These are phyloP conservation scores for Arabis hirsuta DNA, from an alignment of 345 rosid species.

Conservation along the genomic window DNA sequence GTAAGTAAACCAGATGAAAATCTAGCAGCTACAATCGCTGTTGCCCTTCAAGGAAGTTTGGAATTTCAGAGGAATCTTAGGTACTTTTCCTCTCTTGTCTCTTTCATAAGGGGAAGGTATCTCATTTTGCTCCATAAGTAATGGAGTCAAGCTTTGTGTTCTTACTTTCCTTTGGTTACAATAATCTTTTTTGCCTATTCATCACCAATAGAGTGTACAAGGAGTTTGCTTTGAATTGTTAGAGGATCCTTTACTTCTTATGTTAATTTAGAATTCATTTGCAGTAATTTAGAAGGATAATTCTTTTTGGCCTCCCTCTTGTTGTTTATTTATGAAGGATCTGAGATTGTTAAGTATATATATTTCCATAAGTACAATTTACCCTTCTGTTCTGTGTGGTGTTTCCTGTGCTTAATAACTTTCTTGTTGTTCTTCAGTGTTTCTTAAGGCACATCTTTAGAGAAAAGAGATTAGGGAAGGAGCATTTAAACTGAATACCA, in stretches of 20 bases:
- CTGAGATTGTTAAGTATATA: constrained; percentile 28
- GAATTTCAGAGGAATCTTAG: constrained; percentile 42
- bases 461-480: constrained; percentile 22
- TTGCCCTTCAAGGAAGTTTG: constrained; percentile 42
- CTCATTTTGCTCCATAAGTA: constrained; percentile 27
- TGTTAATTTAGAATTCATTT: constrained; percentile 38
- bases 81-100: constrained; percentile 41
- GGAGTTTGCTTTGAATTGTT: constrained; percentile 34
- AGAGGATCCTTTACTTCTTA: constrained; percentile 36
- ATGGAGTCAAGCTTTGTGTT: constrained; percentile 20
- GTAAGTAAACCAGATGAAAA: constrained; percentile 12
- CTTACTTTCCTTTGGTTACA: constrained; percentile 27
- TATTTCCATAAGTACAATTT: background rate
- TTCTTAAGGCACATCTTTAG: constrained; percentile 22
- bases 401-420: background rate
- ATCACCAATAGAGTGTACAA: constrained; percentile 20
- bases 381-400: background rate
- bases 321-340: constrained; percentile 25
- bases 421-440: constrained; percentile 32
- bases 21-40: constrained; percentile 36
- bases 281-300: constrained; percentile 34
- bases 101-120: constrained; percentile 26
- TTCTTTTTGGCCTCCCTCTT: constrained; percentile 14
- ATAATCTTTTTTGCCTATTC: constrained; percentile 1
- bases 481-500: constrained; percentile 12